These are phyloP conservation scores for Spergularia bocconei DNA, from an alignment of 148 eudicot genomes.

Conservation along the genomic window DNA sequence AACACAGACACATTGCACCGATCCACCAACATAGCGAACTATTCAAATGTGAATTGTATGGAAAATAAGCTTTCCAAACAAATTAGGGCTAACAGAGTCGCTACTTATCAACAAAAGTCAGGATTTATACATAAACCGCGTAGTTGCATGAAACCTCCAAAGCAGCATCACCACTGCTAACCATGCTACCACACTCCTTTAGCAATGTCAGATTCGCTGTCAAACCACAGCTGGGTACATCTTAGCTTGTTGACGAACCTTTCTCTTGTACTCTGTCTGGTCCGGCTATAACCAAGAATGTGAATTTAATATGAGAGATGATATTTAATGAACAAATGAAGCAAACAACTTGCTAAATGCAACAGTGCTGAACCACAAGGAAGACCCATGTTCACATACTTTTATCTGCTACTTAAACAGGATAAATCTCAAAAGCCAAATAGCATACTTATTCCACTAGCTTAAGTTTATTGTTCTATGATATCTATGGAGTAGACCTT, in stretches of 20 bases:
- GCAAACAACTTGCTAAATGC: background rate
- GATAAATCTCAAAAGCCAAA: background rate
- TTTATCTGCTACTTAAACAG: background rate
- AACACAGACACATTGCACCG: background rate
- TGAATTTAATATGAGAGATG: background rate
- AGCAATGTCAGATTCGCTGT: conserved; percentile 6
- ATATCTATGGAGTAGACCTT: too few relatives aligned
- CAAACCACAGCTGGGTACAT: conserved; percentile 54
- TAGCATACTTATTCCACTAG: background rate
- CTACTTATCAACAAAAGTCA: conserved; percentile 21
- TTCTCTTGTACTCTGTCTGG: conserved; percentile 68
- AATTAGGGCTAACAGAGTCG: conserved; percentile 12
- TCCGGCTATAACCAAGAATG: conserved; percentile 44
- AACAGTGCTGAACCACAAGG: too few relatives aligned
- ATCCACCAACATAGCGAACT: background rate
- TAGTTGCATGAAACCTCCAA: conserved; percentile 9
- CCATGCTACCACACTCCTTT: conserved; percentile 14
- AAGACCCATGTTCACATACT: background rate
- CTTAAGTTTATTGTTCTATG: background rate
- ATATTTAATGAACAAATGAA: background rate
- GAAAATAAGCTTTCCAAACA: background rate
- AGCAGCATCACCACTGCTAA: conserved; percentile 4
- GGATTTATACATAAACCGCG: conserved; percentile 20
- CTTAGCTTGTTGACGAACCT: conserved; percentile 73
- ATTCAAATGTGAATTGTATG: conserved; percentile 10